These are phyloP conservation scores for Pachysolen tannophilus DNA, from an alignment of 805 yeast species.

Conservation along the genomic window DNA sequence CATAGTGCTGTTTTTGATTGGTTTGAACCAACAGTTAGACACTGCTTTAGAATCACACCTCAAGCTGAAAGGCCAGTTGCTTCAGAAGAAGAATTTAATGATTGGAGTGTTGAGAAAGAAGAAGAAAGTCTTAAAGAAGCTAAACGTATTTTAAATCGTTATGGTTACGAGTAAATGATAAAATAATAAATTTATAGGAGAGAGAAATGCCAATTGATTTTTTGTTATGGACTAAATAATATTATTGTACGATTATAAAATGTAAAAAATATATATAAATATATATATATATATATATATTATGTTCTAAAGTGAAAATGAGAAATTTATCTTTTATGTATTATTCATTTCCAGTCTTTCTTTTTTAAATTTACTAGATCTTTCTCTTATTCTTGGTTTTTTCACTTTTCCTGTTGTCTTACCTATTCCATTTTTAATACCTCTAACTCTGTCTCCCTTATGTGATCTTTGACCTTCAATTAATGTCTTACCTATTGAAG, in stretches of 20 bases:
- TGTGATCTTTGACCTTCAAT: slow-evolving; percentile 76
- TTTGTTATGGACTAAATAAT: too few species aligned
- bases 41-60: slow-evolving; percentile 67
- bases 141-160: too few species aligned
- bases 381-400: slow-evolving; percentile 52
- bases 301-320: too few species aligned
- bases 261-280: too few species aligned
- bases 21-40: slow-evolving; percentile 60
- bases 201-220: too few species aligned
- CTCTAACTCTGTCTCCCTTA: slow-evolving; percentile 54
- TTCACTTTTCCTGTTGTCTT: slow-evolving; percentile 29
- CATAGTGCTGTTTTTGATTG: slow-evolving; percentile 71
- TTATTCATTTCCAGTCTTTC: slow-evolving; percentile 14
- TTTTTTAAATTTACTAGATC: slow-evolving; percentile 43
- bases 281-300: too few species aligned
- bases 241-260: too few species aligned
- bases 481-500: slow-evolving; percentile 50
- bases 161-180: too few species aligned
- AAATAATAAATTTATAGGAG: too few species aligned
- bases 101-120: slow-evolving; percentile 24
- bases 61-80: slow-evolving; percentile 60
- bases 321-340: too few species aligned
- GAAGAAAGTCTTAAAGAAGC: not conserved
- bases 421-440: slow-evolving; percentile 50
- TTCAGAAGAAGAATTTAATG: slow-evolving; percentile 20